Evolutionary conservation across 2,329 filamentous ascomycete genomes (phyloP), one percentile per base, ranked within the genome.

Genomic region (Venturia aucupariae): DNA sequence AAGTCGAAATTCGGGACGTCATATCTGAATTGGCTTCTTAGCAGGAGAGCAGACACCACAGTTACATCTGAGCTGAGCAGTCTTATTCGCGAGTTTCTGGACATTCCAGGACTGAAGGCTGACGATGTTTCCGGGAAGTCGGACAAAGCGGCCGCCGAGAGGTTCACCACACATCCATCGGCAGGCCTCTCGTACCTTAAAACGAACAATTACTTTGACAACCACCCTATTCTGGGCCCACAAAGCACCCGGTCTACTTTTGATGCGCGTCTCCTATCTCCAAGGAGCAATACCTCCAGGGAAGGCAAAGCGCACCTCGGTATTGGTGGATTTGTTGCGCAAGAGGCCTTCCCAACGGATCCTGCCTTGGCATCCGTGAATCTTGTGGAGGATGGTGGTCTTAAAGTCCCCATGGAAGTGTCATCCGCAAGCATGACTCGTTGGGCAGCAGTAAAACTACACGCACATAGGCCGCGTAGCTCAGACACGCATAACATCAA

Each of bases 121-220:
- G n/a, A 72, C n/a, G 71, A 75, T 5, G 73, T 75, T 11, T 72
- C 67, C 67, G 68, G 74, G 64, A 72, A 60, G 35, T 44, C 41
- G 17, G 76, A 32, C 71, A 30, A 35, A 46, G 42, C 75, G 32
- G 71, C 71, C 48, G 63, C 66, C 30, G 71, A 70, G 46, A 72
- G 74, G 68, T 83, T 83, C 24, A 83, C 80, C 65, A 88, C 86
- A 8, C 86, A 89, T 72, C 86, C 86, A 2, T 86, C 83, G 4
- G 86, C 83, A 4, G 86, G 86, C 67, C 76, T 89, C 5, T 82
- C 82, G 17, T 88, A 89, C 71, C 75, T 83, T 3, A 80, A 83
- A 60, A 82, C 82, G 15, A 77, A 79, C 64, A 76, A 82, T 27
- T 76, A 81, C 69, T 74, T 84, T 55, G 75, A 80, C 68, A 88